These are phyloP conservation scores for Globisporangium paddicum DNA, from an alignment of 352 stramenopile genomes.

Conservation along the genomic window DNA sequence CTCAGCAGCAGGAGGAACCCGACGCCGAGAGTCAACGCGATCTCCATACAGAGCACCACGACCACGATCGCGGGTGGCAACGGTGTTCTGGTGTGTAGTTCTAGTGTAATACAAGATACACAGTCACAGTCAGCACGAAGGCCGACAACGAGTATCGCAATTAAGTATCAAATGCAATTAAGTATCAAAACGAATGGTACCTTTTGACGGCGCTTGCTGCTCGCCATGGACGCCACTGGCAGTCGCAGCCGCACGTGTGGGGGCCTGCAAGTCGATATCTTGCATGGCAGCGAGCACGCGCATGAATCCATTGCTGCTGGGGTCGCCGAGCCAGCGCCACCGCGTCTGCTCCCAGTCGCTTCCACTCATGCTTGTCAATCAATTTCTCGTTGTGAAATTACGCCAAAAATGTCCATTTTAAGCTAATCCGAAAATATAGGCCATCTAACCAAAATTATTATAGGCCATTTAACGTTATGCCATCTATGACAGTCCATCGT, in stretches of 20 bases:
- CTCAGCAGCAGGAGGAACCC: conserved; percentile 31
- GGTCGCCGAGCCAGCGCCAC: conserved; percentile 21
- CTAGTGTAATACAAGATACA: not conserved
- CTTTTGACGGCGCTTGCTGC: not conserved
- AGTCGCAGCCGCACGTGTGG: not conserved
- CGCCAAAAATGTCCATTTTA: not conserved
- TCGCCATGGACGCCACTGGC: not conserved
- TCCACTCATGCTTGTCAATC: not conserved
- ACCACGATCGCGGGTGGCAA: conserved; percentile 11
- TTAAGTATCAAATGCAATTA: conserved; percentile 1
- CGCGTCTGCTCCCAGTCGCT: not conserved
- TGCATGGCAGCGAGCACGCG: conserved; percentile 20
- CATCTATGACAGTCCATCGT: conserved; percentile 80
- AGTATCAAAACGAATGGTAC: not conserved
- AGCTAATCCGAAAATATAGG: no score
- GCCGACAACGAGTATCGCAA: not conserved
- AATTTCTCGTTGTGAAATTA: not conserved
- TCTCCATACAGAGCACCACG: conserved; percentile 41
- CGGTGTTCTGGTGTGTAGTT: not conserved
- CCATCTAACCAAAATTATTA: no score
- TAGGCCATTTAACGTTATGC: not conserved
- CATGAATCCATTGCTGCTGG: conserved; percentile 27
- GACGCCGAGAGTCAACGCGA: conserved; percentile 21
- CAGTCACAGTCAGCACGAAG: no score
- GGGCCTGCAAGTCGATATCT: not conserved